These are phyloP conservation scores for Fagopyrum esculentum DNA, from an alignment of 148 eudicot species.

Conservation along the genomic window DNA sequence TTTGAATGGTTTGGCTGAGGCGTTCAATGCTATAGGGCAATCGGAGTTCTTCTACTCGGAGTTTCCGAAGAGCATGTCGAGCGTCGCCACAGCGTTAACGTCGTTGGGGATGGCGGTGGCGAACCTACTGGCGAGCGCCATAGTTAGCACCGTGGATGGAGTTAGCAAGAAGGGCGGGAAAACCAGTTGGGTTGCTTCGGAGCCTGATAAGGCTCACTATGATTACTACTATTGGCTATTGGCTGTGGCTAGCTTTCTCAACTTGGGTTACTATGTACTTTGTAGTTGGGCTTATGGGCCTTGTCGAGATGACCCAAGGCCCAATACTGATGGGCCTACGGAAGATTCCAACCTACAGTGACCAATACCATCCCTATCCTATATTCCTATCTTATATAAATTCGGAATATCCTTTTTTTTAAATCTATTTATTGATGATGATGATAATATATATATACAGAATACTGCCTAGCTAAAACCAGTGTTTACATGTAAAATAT, in stretches of 20 bases:
- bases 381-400: no score
- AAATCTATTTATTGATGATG: no score
- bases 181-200: constrained; percentile 56
- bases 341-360: no score
- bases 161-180: constrained; percentile 37
- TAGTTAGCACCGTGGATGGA: constrained; percentile 37
- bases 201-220: constrained; percentile 64
- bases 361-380: no score
- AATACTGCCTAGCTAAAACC: no score
- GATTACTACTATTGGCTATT: constrained; percentile 74
- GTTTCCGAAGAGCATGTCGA: constrained; percentile 82
- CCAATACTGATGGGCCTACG: no score
- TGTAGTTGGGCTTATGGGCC: constrained; percentile 83
- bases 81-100: constrained; percentile 49
- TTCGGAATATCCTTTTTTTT: no score
- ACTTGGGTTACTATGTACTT: constrained; percentile 42
- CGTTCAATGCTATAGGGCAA: constrained; percentile 57
- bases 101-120: constrained; percentile 58
- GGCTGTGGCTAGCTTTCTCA: constrained; percentile 43
- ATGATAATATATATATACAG: no score
- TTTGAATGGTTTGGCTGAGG: constrained; percentile 73
- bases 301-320: constrained; percentile 9
- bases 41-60: constrained; percentile 78
- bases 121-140: constrained; percentile 44
- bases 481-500: no score